phyloP scores from a whole-genome alignment of 257 asterid species.

The Solanum gracilifrons region DNA sequence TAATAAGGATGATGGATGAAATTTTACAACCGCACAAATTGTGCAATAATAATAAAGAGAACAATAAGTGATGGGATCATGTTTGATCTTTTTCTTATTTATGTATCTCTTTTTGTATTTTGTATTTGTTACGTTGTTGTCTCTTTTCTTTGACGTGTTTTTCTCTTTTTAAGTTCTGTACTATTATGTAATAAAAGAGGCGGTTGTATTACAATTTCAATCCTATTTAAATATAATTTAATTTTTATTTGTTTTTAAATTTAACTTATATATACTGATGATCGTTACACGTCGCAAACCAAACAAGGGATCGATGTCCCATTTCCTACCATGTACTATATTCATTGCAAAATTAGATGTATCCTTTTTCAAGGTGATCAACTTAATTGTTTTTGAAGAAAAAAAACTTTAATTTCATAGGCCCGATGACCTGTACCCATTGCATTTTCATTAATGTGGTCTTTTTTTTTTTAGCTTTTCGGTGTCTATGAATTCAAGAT shows the following conservation, averaged over 20 bases:
- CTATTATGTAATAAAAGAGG: neutral
- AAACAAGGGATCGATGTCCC: too few relatives aligned
- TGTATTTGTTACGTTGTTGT: neutral
- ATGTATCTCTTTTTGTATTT: neutral
- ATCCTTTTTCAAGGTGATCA: neutral
- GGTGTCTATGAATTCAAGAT: too few relatives aligned
- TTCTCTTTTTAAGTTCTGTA: neutral
- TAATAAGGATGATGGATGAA: neutral
- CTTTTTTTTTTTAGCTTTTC: neutral
- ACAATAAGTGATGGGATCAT: neutral
- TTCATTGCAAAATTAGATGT: neutral
- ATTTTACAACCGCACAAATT: neutral
- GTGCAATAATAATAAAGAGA: neutral
- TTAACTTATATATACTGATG: neutral
- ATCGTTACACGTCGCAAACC: too few relatives aligned
- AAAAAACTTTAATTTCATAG: neutral
- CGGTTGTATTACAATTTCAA: neutral
- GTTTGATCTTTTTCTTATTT: neutral
- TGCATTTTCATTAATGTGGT: neutral
- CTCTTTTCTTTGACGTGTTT: neutral
- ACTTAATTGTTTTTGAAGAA: too few relatives aligned
- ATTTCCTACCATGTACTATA: neutral
- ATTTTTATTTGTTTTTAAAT: too few relatives aligned
- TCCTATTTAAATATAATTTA: neutral
- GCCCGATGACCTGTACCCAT: accelerated